Percentiles rank a stretch among this genome's conserved stretches.
Evolutionary conservation across 257 asterid species (phyloP).

Genomic region (Verbena officinalis): DNA sequence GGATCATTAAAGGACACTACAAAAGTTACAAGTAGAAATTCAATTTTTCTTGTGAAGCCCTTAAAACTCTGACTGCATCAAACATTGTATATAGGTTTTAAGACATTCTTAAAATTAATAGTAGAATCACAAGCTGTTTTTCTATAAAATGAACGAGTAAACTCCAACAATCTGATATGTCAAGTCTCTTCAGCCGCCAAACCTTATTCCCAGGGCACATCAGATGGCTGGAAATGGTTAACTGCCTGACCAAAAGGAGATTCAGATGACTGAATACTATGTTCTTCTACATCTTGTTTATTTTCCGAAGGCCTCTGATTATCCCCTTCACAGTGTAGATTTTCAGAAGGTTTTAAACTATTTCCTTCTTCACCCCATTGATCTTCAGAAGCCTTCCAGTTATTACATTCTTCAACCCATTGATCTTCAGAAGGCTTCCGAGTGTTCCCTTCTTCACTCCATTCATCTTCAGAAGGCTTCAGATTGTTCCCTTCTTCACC

Average conservation of each 20-base stretch:
- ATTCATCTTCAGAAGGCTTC: no score
- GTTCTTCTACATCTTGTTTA: no score
- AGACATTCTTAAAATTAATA: background rate
- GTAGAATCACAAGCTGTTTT: background rate
- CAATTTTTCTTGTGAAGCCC: background rate
- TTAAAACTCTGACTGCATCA: background rate
- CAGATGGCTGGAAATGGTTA: slow-evolving; percentile 26
- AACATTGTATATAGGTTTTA: background rate
- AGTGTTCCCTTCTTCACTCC: no score
- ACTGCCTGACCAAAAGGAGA: background rate
- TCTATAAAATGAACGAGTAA: background rate
- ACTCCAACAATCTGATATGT: slow-evolving; percentile 48
- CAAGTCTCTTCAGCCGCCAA: slow-evolving; percentile 25
- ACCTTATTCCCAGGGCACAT: slow-evolving; percentile 34
- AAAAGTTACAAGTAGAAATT: background rate
- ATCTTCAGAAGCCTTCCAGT: no score
- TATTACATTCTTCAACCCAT: no score
- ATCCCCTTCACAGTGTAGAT: no score
- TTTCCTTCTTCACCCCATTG: no score
- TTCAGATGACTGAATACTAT: slow-evolving; percentile 3
- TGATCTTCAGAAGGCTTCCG: no score
- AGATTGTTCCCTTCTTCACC: no score
- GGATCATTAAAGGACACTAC: background rate
- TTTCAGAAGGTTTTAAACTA: no score
- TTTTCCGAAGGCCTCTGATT: no score